Conservation (phyloP, 1,284 basidiomycete genomes). For the Malassezia brasiliensis region DNA sequence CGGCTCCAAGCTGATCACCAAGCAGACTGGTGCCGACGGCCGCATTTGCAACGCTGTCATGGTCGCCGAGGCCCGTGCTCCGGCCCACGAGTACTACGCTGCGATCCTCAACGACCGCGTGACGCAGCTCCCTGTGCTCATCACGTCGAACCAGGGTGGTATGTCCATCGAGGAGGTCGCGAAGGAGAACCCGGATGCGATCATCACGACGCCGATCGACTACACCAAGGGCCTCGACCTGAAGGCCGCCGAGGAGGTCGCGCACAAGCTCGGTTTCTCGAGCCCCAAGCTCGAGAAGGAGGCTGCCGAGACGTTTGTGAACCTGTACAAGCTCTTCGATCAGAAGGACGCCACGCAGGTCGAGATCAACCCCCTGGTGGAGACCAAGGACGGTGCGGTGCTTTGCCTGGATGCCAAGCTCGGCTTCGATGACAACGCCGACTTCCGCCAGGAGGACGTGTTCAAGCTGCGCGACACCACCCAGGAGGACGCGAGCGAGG, state of each 20-base stretch:
- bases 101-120: slow-evolving; percentile 93
- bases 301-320: slow-evolving; percentile 86
- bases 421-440: slow-evolving; percentile 97
- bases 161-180: slow-evolving; percentile 97
- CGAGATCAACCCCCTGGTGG: slow-evolving; percentile 98
- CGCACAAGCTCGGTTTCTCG: slow-evolving; percentile 83
- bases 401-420: slow-evolving; percentile 99
- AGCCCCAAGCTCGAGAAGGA: slow-evolving; percentile 62
- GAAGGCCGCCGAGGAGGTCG: slow-evolving; percentile 65
- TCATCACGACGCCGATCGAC: slow-evolving; percentile 89
- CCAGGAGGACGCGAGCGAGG: slow-evolving; percentile 94
- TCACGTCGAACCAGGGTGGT: slow-evolving; percentile 70
- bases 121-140: slow-evolving; percentile 78
- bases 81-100: slow-evolving; percentile 95
- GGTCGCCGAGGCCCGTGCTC: slow-evolving; percentile 89
- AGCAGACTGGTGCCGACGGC: slow-evolving; percentile 89
- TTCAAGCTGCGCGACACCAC: slow-evolving; percentile 81
- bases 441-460: slow-evolving; percentile 87
- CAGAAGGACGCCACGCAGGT: slow-evolving; percentile 99
- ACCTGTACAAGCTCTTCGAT: slow-evolving; percentile 93
- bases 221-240: slow-evolving; percentile 73
- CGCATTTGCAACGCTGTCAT: slow-evolving; percentile 95
- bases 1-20: slow-evolving; percentile 90
- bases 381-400: slow-evolving; percentile 82
- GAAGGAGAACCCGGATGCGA: slow-evolving; percentile 86